Percentiles rank a stretch among this genome's conserved stretches.
These are phyloP conservation scores for Tagetes patula DNA, from an alignment of 129 eudicot species.

Conservation along the genomic window DNA sequence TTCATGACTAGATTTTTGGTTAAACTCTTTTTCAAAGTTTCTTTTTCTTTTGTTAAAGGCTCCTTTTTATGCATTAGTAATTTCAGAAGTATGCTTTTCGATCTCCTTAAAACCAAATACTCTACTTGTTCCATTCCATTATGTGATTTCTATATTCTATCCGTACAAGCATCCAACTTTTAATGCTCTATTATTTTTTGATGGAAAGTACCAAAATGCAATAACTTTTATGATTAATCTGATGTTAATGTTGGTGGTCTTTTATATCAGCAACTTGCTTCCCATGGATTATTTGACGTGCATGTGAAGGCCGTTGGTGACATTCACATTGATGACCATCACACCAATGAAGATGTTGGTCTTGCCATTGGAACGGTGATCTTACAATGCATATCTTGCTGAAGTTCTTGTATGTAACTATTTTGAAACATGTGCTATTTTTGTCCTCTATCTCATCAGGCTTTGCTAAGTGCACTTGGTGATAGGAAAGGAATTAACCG, in stretches of 20 bases:
- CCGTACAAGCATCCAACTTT: background rate
- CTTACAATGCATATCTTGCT: slow-evolving; percentile 17
- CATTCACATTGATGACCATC: slow-evolving; percentile 96
- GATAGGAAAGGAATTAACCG: slow-evolving; percentile 95
- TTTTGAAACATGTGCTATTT: background rate
- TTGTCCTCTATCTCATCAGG: slow-evolving; percentile 42
- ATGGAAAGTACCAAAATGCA: slow-evolving; percentile 10
- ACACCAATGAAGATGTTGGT: slow-evolving; percentile 95
- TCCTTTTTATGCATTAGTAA: background rate
- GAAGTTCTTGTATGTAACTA: background rate
- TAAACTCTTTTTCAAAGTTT: background rate
- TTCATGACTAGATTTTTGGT: background rate
- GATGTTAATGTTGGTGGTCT: slow-evolving; percentile 8
- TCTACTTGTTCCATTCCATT: background rate
- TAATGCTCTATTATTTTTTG: background rate
- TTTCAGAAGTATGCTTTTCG: background rate
- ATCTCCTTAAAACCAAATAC: background rate
- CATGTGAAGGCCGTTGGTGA: slow-evolving; percentile 97
- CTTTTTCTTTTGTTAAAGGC: background rate
- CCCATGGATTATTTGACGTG: slow-evolving; percentile 93
- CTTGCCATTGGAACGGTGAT: slow-evolving; percentile 96
- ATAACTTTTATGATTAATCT: background rate
- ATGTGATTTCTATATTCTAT: background rate
- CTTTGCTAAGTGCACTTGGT: slow-evolving; percentile 90
- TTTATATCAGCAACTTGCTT: slow-evolving; percentile 83